A percentile compares a stretch with the other conserved stretches of the same genome.
Conservation (phyloP, 371 early-diverging fungal genomes). For the Mortierella sp. region DNA sequence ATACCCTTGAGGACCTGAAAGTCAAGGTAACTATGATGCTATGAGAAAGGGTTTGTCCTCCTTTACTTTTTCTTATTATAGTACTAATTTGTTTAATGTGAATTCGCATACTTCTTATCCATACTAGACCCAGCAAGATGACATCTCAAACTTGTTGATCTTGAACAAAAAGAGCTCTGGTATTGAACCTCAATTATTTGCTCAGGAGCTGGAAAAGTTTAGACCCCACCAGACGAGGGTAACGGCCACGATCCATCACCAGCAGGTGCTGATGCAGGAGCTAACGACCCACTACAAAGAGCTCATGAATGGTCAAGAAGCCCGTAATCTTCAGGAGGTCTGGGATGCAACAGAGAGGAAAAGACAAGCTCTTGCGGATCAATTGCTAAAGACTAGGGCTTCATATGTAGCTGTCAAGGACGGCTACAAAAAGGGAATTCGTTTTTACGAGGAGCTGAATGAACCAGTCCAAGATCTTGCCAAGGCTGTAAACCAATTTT, state of each 20-base stretch:
- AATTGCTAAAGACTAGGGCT: slow-evolving; percentile 70
- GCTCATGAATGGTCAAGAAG: slow-evolving; percentile 83
- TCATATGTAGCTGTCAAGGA: slow-evolving; percentile 76
- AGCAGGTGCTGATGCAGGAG: slow-evolving; percentile 82
- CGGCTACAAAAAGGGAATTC: slow-evolving; percentile 76
- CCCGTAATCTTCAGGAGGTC: slow-evolving; percentile 71
- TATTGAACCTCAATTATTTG: slow-evolving; percentile 89
- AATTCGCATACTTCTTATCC: background rate
- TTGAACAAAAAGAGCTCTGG: slow-evolving; percentile 81
- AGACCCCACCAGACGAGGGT: slow-evolving; percentile 82
- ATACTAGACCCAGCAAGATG: slow-evolving; percentile 84
- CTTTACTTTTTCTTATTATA: too few relatives aligned
- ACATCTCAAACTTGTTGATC: slow-evolving; percentile 88
- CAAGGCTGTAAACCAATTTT: slow-evolving; percentile 75
- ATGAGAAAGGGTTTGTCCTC: background rate
- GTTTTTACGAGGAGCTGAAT: slow-evolving; percentile 82
- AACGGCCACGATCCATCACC: slow-evolving; percentile 79
- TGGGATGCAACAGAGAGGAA: slow-evolving; percentile 77
- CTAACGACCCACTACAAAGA: slow-evolving; percentile 79
- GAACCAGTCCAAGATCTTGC: slow-evolving; percentile 74
- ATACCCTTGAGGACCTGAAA: slow-evolving; percentile 86
- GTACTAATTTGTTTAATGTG: background rate
- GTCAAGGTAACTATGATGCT: slow-evolving; percentile 64
- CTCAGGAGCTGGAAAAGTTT: slow-evolving; percentile 91
- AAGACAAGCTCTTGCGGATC: slow-evolving; percentile 67